Base-by-base conservation (phyloP, 2,329 filamentous ascomycete genomes). In the Alternaria gansuensis region DNA sequence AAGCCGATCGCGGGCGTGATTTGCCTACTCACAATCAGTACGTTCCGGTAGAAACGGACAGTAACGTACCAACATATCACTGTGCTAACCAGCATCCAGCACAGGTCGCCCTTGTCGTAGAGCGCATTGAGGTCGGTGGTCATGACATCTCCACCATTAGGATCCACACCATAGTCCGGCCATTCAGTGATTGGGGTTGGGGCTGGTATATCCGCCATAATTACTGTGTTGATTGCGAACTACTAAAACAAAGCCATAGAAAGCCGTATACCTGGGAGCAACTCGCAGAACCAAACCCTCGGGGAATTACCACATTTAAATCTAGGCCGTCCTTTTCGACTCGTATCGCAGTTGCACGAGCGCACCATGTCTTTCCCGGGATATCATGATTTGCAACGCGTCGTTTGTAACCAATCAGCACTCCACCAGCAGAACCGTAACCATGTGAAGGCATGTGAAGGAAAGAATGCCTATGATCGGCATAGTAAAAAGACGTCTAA, bases 61-160 rank as follows among this genome's bases (percentile, higher is more conserved):
- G 1, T 21, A 2, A 37, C 64, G 33, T 63, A 70, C 73, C 72
- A 75, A 56, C 73, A 75, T n/a, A 75, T 57, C 41, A 68, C 59
- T 7, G 70, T 62, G 53, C 68, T 68, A 13, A 65, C 52, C 40
- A 82, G 62, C 51, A 82, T 48, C 80, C 80, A 82, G 28, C 78
- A 80, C 4, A 82, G 59, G 23, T 82, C 79, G 10, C 80, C 80
- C 71, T 82, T 82, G 57, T 82, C 78, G 43, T 82, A 82, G 0
- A 75, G 75, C 1, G 79, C 77, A 60, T 81, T 82, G 52, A 82
- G 71, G 49, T 82, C 76, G 46, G 79, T 75, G 0, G 79, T 81
- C 41, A 81, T 68, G 10, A 80, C 80, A 45, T 82, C 70, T n/a
- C 79, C 80, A 26, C 80, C 80, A 2, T 73, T 74, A 5, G 79